phyloP scores from a whole-genome alignment of 495 filamentous ascomycete species.

The Neurospora sp. region DNA sequence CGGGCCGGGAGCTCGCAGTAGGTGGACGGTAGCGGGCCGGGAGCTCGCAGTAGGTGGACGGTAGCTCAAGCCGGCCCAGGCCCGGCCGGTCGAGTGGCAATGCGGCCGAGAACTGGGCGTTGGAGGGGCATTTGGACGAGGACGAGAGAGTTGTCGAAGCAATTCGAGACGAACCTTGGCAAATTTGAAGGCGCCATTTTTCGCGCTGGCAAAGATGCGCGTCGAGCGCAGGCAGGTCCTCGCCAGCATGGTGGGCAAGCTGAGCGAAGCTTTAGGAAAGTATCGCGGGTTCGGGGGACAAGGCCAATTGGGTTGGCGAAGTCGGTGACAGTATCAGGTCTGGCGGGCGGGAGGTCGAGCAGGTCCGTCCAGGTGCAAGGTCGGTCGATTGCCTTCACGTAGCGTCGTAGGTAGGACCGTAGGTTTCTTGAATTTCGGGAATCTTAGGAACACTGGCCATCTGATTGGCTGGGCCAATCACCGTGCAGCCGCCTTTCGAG shows the following conservation, averaged over 20 bases:
- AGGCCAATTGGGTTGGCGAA: constrained; percentile 30
- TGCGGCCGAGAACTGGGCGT: background rate
- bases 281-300: constrained; percentile 23
- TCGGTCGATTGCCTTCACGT: background rate
- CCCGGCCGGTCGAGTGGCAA: background rate
- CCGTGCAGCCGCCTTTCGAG: constrained; percentile 1
- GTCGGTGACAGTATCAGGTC: constrained; percentile 17
- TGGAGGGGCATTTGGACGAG: background rate
- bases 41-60: background rate
- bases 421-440: constrained; percentile 30
- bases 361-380: constrained; percentile 16
- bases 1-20: too few relatives aligned
- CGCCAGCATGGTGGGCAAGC: constrained; percentile 67
- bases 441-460: constrained; percentile 26
- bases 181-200: constrained; percentile 48
- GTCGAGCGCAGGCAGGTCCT: constrained; percentile 71
- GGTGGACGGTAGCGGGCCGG: too few relatives aligned
- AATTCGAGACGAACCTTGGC: constrained; percentile 44
- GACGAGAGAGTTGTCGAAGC: background rate
- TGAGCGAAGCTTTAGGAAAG: constrained; percentile 33
- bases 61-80: background rate
- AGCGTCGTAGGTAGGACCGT: constrained; percentile 1
- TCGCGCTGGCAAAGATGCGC: constrained; percentile 64
- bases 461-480: constrained; percentile 20
- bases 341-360: constrained; percentile 17